phyloP scores from a whole-genome alignment of 1,139 yeast species.

The Candida neerlandica region DNA sequence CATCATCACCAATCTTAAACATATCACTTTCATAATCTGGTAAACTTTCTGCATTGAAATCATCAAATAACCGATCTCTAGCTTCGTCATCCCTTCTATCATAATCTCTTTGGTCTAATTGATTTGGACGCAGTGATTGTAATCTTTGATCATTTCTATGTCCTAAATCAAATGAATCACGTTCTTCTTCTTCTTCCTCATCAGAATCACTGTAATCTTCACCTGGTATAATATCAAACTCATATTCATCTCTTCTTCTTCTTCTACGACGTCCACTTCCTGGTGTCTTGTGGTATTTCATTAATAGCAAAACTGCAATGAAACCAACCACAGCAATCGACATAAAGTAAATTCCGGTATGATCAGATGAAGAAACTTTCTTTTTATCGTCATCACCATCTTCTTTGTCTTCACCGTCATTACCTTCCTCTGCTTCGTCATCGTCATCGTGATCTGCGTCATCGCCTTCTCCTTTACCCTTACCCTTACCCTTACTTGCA shows the following conservation, averaged over 20 bases:
- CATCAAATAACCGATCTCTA: slow-evolving; percentile 44
- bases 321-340: slow-evolving; percentile 63
- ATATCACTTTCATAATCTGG: slow-evolving; percentile 47
- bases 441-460: slow-evolving; percentile 2
- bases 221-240: slow-evolving; percentile 76
- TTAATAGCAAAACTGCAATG: slow-evolving; percentile 51
- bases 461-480: slow-evolving; percentile 26
- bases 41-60: slow-evolving; percentile 39
- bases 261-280: slow-evolving; percentile 52
- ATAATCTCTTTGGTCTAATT: slow-evolving; percentile 13
- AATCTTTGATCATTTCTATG: slow-evolving; percentile 21
- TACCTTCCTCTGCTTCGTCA: background rate
- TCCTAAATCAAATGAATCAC: slow-evolving; percentile 32
- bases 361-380: slow-evolving; percentile 34
- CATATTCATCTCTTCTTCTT: slow-evolving; percentile 75
- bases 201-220: slow-evolving; percentile 55
- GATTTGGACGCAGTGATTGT: background rate
- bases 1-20: slow-evolving; percentile 47
- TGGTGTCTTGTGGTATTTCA: slow-evolving; percentile 55
- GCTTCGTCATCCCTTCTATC: slow-evolving; percentile 31
- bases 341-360: slow-evolving; percentile 61
- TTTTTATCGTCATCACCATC: slow-evolving; percentile 30
- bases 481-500: slow-evolving; percentile 15
- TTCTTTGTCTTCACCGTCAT: slow-evolving; percentile 15
- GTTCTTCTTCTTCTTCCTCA: slow-evolving; percentile 21